phyloP scores from a whole-genome alignment of 2,329 filamentous ascomycete species.

The Verticillium nonalfalfae region DNA sequence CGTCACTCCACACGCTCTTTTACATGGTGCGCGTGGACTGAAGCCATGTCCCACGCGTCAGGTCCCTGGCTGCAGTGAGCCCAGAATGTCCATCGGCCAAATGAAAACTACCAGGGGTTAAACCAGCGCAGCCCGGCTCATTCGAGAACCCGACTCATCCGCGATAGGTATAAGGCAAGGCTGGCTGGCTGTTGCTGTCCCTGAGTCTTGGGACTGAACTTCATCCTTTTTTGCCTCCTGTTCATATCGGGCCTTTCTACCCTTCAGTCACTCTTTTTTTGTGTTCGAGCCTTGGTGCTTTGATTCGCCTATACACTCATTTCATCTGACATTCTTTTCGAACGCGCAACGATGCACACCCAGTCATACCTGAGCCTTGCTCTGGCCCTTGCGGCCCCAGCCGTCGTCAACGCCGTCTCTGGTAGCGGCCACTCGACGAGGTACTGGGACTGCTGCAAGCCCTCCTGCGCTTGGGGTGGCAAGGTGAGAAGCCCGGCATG shows the following conservation, averaged over 20 bases:
- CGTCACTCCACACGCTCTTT: neutral
- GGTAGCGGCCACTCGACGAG: conserved; percentile 18
- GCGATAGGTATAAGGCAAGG: neutral
- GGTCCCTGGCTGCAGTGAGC: neutral
- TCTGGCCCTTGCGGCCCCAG: neutral
- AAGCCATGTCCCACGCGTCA: neutral
- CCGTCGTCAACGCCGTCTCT: neutral
- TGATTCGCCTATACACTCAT: neutral
- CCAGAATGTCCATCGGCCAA: neutral
- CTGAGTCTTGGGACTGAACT: neutral
- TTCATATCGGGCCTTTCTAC: neutral
- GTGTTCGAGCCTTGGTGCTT: neutral
- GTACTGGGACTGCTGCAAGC: conserved; percentile 67
- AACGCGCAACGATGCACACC: neutral
- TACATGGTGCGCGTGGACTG: neutral
- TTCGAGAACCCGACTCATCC: neutral
- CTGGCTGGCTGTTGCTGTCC: neutral
- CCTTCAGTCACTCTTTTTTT: neutral
- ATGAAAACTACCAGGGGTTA: neutral
- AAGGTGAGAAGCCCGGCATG: conserved; percentile 27
- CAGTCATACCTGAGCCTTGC: neutral
- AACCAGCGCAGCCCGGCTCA: neutral
- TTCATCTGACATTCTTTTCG: neutral
- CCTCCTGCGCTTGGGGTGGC: conserved; percentile 54
- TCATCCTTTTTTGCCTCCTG: neutral